Percentiles rank a stretch among this genome's conserved stretches.
phyloP scores from a whole-genome alignment of 148 eudicot species.

The Rheum nobile region DNA sequence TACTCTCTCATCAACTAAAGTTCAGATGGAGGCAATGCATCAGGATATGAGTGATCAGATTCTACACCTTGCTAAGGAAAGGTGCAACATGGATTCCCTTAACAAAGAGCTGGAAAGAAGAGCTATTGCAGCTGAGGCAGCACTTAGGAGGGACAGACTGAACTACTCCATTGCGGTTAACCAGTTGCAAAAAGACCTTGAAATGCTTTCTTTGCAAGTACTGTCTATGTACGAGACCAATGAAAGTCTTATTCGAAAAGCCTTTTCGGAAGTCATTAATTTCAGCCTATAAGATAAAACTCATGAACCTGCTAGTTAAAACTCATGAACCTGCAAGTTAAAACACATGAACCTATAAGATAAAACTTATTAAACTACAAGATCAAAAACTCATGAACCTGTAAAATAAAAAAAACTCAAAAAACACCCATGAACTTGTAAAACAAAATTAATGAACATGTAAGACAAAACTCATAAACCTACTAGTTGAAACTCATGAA shows the following conservation, averaged over 20 bases:
- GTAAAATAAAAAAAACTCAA: too few species aligned
- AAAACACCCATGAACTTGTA: too few species aligned
- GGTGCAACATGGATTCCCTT: conserved; percentile 37
- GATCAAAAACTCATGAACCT: too few species aligned
- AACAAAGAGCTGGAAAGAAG: conserved; percentile 83
- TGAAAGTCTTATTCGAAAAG: conserved; percentile 62
- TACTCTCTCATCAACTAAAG: conserved; percentile 48
- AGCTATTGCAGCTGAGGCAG: conserved; percentile 68
- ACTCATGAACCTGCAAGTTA: too few species aligned
- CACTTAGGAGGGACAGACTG: conserved; percentile 67
- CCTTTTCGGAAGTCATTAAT: conserved; percentile 57
- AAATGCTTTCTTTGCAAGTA: conserved; percentile 80
- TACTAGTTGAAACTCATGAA: too few species aligned
- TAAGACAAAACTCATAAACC: too few species aligned
- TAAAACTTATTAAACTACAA: too few species aligned
- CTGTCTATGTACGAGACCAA: conserved; percentile 86
- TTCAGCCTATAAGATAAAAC: too few species aligned
- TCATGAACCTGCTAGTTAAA: too few species aligned
- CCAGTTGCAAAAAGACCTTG: conserved; percentile 89
- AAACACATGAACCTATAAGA: too few species aligned
- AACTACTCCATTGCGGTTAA: conserved; percentile 90
- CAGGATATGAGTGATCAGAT: conserved; percentile 58
- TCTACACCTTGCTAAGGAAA: conserved; percentile 52
- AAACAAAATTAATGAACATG: too few species aligned
- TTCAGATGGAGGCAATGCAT: conserved; percentile 73